These are phyloP conservation scores for Apiotrichum porosum DNA, from an alignment of 1,284 basidiomycete species.

Conservation along the genomic window DNA sequence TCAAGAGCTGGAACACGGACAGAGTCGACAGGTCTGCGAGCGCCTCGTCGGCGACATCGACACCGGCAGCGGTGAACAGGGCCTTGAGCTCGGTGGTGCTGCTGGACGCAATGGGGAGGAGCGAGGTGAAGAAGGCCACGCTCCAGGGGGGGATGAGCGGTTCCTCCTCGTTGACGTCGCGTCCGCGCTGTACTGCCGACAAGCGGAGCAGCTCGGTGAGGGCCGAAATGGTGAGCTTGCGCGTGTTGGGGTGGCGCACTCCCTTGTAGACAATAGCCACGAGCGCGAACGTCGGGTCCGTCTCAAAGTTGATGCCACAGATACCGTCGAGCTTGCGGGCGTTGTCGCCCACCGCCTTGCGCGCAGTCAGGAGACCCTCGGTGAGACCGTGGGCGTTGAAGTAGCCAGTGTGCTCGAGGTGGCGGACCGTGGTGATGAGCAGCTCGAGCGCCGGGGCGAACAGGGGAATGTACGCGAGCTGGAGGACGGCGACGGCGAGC, in stretches of 20 bases:
- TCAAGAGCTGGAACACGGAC: conserved; percentile 50
- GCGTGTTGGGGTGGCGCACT: conserved; percentile 63
- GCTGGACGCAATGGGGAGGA: conserved; percentile 63
- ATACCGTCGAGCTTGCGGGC: conserved; percentile 68
- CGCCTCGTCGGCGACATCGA: conserved; percentile 55
- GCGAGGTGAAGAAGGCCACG: conserved; percentile 73
- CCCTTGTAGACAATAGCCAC: conserved; percentile 81
- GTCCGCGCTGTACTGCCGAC: conserved; percentile 40
- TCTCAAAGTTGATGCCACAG: conserved; percentile 69
- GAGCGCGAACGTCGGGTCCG: conserved; percentile 73
- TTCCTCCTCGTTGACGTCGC: conserved; percentile 39
- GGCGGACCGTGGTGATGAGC: conserved; percentile 51
- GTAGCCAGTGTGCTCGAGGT: conserved; percentile 54
- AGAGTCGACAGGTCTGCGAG: conserved; percentile 51
- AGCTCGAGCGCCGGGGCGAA: conserved; percentile 65
- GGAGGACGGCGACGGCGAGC: conserved; percentile 74
- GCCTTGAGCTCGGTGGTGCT: conserved; percentile 55
- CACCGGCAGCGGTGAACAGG: conserved; percentile 60
- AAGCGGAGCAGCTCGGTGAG: conserved; percentile 50
- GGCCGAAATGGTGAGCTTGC: conserved; percentile 40
- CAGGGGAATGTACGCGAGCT: conserved; percentile 67
- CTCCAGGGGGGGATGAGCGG: conserved; percentile 56
- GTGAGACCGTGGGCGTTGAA: conserved; percentile 48
- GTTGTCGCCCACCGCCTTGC: conserved; percentile 62
- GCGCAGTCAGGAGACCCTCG: conserved; percentile 61